Base-by-base conservation (phyloP, 257 asterid species). In the Leonotis leonurus region DNA sequence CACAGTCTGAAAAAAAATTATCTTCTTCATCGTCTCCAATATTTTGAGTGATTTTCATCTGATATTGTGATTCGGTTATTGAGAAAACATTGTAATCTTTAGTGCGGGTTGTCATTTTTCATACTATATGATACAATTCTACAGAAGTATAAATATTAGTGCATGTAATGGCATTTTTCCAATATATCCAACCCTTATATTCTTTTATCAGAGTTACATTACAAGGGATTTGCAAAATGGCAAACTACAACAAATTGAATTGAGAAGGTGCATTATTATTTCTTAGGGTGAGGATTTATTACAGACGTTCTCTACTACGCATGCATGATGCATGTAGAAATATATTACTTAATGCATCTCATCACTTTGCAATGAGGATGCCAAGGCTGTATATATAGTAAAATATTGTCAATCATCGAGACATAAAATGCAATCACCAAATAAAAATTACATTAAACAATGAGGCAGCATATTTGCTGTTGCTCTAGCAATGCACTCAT, bases 351-450 rank as follows among this genome's bases (percentile, higher is more conserved):
- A 18, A 36, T 58, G 76, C 78, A 64, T 65, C 75, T 56, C 76
- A 68, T 71, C 68, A 64, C 80, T 77, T 80, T 57, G 70, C 81
- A 74, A 71, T 62, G 67, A 73, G 30, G 74, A 74, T 52, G 81
- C 81, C 22, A 41, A 55, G 39, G 17, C 73, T 13, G 5, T 46
- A 18, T 44, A 45, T 21, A 10, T 21, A 48, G 5, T 59, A 18
- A 4, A n/a, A 37, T 12, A 21, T 18, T n/a, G 3, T 13, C 40
- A 16, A 43, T 51, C 35, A 43, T 46, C n/a, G 27, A 46, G 18
- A 46, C 50, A 43, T 48, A 44, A 3, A 46, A 67, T 41, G 62
- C 58, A 22, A 68, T 41, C 40, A 26, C 0, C 17, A 24, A 46
- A 22, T 12, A 29, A 16, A 55, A 51, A 26, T 2, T 10, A 22